Percentiles rank a stretch among this genome's conserved stretches.
Conservation (phyloP, 176 grass and related monocot species). For the Olyra latifolia region DNA sequence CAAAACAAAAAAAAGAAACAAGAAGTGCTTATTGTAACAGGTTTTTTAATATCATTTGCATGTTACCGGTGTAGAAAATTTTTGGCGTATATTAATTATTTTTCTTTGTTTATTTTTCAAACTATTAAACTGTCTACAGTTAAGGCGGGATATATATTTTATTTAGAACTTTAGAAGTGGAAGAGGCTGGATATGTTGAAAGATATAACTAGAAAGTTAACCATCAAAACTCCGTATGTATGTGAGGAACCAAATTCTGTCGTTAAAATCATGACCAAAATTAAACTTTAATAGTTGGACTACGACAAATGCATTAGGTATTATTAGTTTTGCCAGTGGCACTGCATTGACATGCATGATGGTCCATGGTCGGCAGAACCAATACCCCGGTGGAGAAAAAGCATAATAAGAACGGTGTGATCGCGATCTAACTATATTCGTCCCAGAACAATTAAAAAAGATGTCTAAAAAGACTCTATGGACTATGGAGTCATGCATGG, state of each 20-base stretch:
- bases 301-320: not conserved
- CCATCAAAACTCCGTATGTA: not conserved
- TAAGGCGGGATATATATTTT: not conserved
- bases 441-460: too few relatives aligned
- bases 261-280: slow-evolving; percentile 18
- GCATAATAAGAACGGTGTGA: not conserved
- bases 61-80: too few relatives aligned
- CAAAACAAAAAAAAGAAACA: too few relatives aligned
- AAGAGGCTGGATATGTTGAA: not conserved
- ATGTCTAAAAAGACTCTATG: too few relatives aligned
- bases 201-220: not conserved
- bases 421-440: not conserved
- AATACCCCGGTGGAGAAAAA: not conserved
- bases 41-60: not conserved
- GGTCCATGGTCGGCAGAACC: slow-evolving; percentile 5
- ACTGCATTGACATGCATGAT: not conserved
- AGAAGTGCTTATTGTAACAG: not conserved
- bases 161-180: not conserved
- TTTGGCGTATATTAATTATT: too few relatives aligned
- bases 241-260: slow-evolving; percentile 8
- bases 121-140: not conserved
- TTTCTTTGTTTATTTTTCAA: not conserved
- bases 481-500: not conserved
- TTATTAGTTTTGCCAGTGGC: not conserved
- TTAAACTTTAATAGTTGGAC: not conserved